phyloP scores from a whole-genome alignment of 345 rosid species.

The Nasturtium officinale region DNA sequence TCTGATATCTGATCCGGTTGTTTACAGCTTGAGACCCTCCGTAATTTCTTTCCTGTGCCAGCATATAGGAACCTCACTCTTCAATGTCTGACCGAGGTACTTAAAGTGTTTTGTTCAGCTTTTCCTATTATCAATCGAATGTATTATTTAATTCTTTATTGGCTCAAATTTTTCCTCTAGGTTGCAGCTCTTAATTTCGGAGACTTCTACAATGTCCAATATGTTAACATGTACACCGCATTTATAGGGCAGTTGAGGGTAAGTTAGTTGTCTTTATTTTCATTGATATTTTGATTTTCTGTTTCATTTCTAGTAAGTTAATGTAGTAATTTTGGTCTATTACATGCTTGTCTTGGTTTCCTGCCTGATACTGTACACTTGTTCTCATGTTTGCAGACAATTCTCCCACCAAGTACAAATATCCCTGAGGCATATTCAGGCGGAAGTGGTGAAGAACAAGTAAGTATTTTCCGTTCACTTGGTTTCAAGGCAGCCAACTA shows the following conservation, averaged over 20 bases:
- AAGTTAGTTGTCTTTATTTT: constrained; percentile 14
- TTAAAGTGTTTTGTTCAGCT: background rate
- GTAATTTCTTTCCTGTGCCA: constrained; percentile 78
- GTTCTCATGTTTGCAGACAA: constrained; percentile 52
- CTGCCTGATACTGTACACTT: constrained; percentile 22
- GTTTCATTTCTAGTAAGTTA: constrained; percentile 14
- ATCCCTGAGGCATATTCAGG: constrained; percentile 91
- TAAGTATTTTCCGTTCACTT: constrained; percentile 36
- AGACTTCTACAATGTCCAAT: constrained; percentile 78
- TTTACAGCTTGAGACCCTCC: constrained; percentile 88
- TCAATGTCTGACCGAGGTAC: constrained; percentile 96
- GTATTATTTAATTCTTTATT: constrained; percentile 12
- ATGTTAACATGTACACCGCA: constrained; percentile 74
- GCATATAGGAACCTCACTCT: constrained; percentile 91
- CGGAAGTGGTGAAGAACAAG: constrained; percentile 94
- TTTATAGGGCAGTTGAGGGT: constrained; percentile 94
- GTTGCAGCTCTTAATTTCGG: constrained; percentile 92
- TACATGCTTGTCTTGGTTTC: constrained; percentile 20
- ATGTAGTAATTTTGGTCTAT: background rate
- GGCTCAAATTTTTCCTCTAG: constrained; percentile 47
- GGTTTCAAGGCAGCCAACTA: background rate
- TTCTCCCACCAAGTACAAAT: constrained; percentile 75
- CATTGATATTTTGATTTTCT: background rate
- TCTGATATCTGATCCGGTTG: constrained; percentile 36
- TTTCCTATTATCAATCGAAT: constrained; percentile 12